These are phyloP conservation scores for Lactifluus echinatus DNA, from an alignment of 768 basidiomycete species.

Conservation along the genomic window DNA sequence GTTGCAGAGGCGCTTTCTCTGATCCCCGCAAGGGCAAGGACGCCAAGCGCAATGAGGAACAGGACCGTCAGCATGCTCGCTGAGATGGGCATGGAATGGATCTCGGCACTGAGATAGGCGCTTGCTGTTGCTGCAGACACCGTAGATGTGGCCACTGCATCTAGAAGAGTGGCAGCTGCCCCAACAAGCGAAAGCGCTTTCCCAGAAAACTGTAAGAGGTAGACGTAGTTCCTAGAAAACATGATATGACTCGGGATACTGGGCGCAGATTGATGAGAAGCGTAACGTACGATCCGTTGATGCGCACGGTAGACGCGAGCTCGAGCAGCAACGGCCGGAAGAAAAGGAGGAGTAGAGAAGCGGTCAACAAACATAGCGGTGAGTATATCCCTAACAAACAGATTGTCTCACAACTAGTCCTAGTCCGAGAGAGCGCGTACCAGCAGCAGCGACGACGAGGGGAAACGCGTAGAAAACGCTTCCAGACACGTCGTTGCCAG, in stretches of 20 bases:
- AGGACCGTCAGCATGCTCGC: constrained; percentile 10
- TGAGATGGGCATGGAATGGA: constrained; percentile 13
- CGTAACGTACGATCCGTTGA: constrained; percentile 14
- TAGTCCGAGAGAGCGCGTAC: too few relatives aligned
- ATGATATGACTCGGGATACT: not conserved
- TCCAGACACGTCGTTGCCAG: constrained; percentile 17
- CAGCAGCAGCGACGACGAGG: constrained; percentile 15
- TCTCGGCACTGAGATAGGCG: constrained; percentile 18
- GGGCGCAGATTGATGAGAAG: not conserved
- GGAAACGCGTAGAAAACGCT: constrained; percentile 21
- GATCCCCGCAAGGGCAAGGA: constrained; percentile 18
- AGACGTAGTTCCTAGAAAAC: constrained; percentile 4
- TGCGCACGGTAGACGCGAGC: constrained; percentile 13
- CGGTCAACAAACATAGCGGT: constrained; percentile 18
- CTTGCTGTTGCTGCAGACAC: constrained; percentile 20
- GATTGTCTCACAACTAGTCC: too few relatives aligned
- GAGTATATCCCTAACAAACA: constrained; percentile 14
- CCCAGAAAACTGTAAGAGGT: constrained; percentile 15
- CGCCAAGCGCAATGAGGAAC: constrained; percentile 12
- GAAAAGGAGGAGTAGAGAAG: constrained; percentile 16
- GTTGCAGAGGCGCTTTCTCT: constrained; percentile 15
- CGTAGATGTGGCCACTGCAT: constrained; percentile 17
- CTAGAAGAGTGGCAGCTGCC: constrained; percentile 16
- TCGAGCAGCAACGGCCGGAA: constrained; percentile 16
- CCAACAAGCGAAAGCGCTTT: constrained; percentile 16